Base-by-base conservation (phyloP, 805 yeast genomes). In the Suhomyces pyralidae region DNA sequence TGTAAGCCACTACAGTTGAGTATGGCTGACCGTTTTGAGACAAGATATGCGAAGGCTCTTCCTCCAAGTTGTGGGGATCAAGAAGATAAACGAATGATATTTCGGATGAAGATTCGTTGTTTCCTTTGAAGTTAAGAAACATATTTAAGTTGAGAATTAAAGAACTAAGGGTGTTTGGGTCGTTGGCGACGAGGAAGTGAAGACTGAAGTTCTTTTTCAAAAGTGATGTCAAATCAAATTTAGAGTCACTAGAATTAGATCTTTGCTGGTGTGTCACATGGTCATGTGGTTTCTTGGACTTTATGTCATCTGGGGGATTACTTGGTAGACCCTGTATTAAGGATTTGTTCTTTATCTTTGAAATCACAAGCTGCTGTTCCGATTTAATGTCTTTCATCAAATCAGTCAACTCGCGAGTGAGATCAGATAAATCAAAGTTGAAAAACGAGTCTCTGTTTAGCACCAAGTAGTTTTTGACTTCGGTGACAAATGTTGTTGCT, bases 371-470 rank as follows among this genome's bases (percentile, higher is more conserved):
- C 14, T 45, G 49, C 40, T 57, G 60, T 34, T 51, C 47, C 15
- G 24, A 44, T 40, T 56, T 58, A 36, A 58, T 52, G 7, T 43
- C 44, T n/a, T 40, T 45, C 32, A 58, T 46, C 26, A 82, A 52
- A 81, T 70, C 52, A 79, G 88, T 79, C 52, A 86, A 71, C 57
- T 83, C 87, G 15, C 81, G 61, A n/a, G 89, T 84, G 38, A 83
- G 74, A 12, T 81, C 80, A 14, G 85, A 77, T 36, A 88, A 70
- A 62, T 85, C 86, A 20, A 83, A 69, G 57, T 82, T 76, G 24
- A 82, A 77, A 59, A 89, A 88, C 0, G 90, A 82, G 26, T 77
- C 74, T 0, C 77, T 76, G 52, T 81, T 78, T 7, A 69, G 63
- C 40, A 77, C 66, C 26, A 80, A 62, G 24, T 62, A 62, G 34